Conservation (phyloP, 1,284 basidiomycete genomes). For the Neolentinus lepideus region DNA sequence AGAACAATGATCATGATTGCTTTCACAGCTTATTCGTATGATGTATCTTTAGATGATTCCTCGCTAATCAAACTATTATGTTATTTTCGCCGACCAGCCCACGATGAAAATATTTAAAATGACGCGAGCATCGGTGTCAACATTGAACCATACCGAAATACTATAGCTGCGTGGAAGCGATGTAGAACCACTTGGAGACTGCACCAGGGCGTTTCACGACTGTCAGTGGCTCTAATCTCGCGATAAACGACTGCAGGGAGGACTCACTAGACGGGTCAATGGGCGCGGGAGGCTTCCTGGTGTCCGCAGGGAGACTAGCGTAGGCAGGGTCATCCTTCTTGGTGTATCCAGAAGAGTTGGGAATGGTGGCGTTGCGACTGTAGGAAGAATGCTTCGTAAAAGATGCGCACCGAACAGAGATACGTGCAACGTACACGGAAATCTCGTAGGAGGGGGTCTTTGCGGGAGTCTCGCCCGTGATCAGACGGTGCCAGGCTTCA, state of each 20-base stretch:
- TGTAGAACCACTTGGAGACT: slow-evolving; percentile 91
- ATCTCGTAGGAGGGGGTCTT: slow-evolving; percentile 70
- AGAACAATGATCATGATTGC: not conserved
- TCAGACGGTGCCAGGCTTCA: slow-evolving; percentile 96
- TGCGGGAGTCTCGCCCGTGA: slow-evolving; percentile 72
- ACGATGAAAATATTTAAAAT: not conserved
- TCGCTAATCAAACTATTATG: not conserved
- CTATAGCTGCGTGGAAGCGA: slow-evolving; percentile 75
- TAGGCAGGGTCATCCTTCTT: slow-evolving; percentile 60
- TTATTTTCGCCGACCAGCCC: no score
- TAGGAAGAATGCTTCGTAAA: slow-evolving; percentile 15
- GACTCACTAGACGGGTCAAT: slow-evolving; percentile 82
- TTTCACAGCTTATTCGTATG: not conserved
- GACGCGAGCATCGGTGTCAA: not conserved
- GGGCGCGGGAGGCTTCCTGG: slow-evolving; percentile 75
- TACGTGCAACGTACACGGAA: slow-evolving; percentile 60
- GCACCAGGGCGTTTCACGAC: slow-evolving; percentile 3
- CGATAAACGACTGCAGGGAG: slow-evolving; percentile 25
- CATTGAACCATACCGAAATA: not conserved
- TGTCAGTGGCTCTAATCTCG: no score
- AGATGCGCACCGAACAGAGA: not conserved
- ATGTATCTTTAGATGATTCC: not conserved
- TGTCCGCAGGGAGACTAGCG: slow-evolving; percentile 68
- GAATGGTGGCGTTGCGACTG: slow-evolving; percentile 67
- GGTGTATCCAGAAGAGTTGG: slow-evolving; percentile 70